Conservation (phyloP, 2,329 filamentous ascomycete genomes). For the Colletotrichum filicis region DNA sequence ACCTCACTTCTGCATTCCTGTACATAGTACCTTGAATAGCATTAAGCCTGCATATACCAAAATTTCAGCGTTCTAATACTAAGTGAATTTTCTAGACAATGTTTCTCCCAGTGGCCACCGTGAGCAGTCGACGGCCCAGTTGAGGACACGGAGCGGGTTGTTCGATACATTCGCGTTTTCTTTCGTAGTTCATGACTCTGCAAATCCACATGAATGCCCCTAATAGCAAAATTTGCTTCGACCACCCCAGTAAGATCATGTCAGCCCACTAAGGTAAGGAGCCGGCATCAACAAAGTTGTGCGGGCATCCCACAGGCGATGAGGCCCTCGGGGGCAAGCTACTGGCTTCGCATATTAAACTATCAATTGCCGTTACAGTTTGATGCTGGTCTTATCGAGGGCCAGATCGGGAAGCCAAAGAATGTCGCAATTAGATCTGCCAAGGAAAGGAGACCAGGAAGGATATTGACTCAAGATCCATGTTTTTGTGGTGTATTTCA, state of each 20-base stretch:
- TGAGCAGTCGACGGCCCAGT: not conserved
- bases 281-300: not conserved
- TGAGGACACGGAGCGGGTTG: not conserved
- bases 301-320: not conserved
- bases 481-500: not conserved
- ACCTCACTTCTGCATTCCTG: conserved; percentile 27
- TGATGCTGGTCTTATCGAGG: not conserved
- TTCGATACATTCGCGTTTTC: not conserved
- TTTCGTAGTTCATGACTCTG: not conserved
- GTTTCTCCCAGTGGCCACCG: too few relatives aligned
- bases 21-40: conserved; percentile 33
- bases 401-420: not conserved
- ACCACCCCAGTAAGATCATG: not conserved
- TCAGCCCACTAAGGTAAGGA: not conserved
- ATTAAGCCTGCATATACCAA: conserved; percentile 34
- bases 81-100: not conserved
- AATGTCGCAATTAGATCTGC: conserved; percentile 15
- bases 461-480: conserved; percentile 9
- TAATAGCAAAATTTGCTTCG: not conserved
- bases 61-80: not conserved
- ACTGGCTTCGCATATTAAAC: not conserved
- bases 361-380: not conserved
- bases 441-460: not conserved
- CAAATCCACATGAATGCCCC: not conserved
- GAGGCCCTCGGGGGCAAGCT: not conserved